phyloP scores from a whole-genome alignment of 176 grass and related monocot species.

The Elaeis guineensis region DNA sequence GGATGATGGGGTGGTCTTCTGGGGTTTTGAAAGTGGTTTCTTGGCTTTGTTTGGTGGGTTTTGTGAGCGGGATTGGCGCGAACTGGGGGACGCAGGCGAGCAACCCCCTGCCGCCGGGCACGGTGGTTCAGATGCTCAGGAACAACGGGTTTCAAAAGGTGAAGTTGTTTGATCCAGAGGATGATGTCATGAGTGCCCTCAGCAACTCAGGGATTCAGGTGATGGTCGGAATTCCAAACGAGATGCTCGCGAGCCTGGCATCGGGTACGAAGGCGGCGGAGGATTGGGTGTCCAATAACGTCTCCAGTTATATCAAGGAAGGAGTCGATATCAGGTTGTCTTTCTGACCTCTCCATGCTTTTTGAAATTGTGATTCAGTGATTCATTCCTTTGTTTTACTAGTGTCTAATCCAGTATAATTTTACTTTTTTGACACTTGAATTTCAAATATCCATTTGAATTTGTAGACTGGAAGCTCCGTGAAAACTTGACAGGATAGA shows the following conservation, averaged over 20 bases:
- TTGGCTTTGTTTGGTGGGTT: slow-evolving; percentile 20
- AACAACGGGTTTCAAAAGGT: slow-evolving; percentile 67
- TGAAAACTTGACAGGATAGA: too few relatives aligned
- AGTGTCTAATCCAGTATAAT: too few relatives aligned
- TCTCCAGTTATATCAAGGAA: slow-evolving; percentile 42
- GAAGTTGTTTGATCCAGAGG: slow-evolving; percentile 83
- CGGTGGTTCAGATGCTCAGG: slow-evolving; percentile 58
- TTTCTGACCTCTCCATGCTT: too few relatives aligned
- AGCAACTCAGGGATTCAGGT: slow-evolving; percentile 51
- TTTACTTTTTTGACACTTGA: too few relatives aligned
- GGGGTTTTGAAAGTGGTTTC: not conserved
- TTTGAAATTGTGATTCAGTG: too few relatives aligned
- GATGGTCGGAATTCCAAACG: slow-evolving; percentile 90
- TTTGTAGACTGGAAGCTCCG: too few relatives aligned
- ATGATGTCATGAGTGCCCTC: slow-evolving; percentile 42
- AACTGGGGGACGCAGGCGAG: slow-evolving; percentile 88
- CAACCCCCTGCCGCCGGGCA: slow-evolving; percentile 48
- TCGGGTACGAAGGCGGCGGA: slow-evolving; percentile 38
- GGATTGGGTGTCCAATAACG: slow-evolving; percentile 56
- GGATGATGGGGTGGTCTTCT: not conserved
- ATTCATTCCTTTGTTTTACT: too few relatives aligned
- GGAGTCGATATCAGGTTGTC: slow-evolving; percentile 75
- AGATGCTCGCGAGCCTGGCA: slow-evolving; percentile 47
- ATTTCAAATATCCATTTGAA: too few relatives aligned
- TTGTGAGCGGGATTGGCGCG: slow-evolving; percentile 35